Percentiles rank a stretch among this genome's conserved stretches.
phyloP scores from a whole-genome alignment of 805 yeast species.

The Kuraishia capsulata region DNA sequence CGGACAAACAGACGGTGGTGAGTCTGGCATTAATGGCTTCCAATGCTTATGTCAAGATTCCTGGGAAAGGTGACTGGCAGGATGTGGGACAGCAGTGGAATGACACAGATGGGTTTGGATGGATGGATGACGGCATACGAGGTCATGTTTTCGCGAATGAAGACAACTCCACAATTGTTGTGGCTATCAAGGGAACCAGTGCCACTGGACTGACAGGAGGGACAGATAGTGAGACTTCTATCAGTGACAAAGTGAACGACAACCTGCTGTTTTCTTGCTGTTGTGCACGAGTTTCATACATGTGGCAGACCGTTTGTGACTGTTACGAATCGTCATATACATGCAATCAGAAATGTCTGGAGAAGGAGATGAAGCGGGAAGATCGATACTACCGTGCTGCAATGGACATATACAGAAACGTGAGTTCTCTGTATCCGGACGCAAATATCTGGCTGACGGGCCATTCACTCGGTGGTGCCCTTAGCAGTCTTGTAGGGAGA shows the following conservation, averaged over 20 bases:
- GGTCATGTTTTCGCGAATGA: slow-evolving; percentile 79
- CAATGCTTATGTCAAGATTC: slow-evolving; percentile 79
- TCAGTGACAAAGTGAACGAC: slow-evolving; percentile 77
- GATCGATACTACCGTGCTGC: slow-evolving; percentile 81
- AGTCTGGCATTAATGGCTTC: slow-evolving; percentile 79
- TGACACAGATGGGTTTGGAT: slow-evolving; percentile 59
- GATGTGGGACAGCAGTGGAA: slow-evolving; percentile 61
- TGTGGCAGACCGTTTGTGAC: slow-evolving; percentile 95
- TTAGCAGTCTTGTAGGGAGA: slow-evolving; percentile 73
- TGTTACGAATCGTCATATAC: slow-evolving; percentile 79
- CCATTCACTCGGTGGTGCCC: slow-evolving; percentile 89
- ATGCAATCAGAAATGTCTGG: slow-evolving; percentile 84
- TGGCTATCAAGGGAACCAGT: slow-evolving; percentile 86
- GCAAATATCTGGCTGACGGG: slow-evolving; percentile 87
- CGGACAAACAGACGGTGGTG: slow-evolving; percentile 65
- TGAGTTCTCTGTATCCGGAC: slow-evolving; percentile 54
- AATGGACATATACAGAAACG: slow-evolving; percentile 68
- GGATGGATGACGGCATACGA: slow-evolving; percentile 78
- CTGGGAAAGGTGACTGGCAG: slow-evolving; percentile 78
- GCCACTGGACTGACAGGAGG: slow-evolving; percentile 61
- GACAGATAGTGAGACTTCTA: slow-evolving; percentile 55
- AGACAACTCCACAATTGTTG: slow-evolving; percentile 50
- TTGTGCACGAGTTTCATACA: slow-evolving; percentile 83
- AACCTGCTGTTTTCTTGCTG: slow-evolving; percentile 89
- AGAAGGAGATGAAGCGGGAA: slow-evolving; percentile 58